Base-by-base conservation (phyloP, 2,329 filamentous ascomycete genomes). In the Knoxdaviesia capensis region DNA sequence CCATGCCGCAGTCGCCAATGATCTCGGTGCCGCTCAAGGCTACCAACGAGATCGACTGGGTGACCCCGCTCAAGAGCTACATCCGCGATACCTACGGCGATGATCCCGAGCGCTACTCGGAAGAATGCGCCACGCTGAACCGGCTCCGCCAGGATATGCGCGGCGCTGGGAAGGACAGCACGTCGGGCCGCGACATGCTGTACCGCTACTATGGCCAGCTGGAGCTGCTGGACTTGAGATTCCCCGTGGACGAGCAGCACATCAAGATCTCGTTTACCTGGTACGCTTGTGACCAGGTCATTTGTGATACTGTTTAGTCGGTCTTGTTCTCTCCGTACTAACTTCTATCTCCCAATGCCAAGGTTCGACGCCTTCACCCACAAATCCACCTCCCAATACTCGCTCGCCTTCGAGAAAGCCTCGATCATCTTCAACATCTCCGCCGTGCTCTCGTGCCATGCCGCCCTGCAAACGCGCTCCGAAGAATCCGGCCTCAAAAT, bases 341-440 rank as follows among this genome's bases (percentile, higher is more conserved):
- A 47, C 37, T 20, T 20, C 38, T 40, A 43, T 44, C 49, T 55
- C 34, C 50, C 36, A 39, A 37, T 36, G 6, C 20, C 28, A 31
- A 94, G 86, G 86, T 96, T 92, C 62, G 90, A 98, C 59, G 90
- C 92, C n/a, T 98, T 98, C 57, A 98, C 90, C 38, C 87, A 94
- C 58, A 94, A 96, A 55, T 73, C 86, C n/a, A 98, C 90, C 5
- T 78, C 87, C 4, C 90, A 98, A 59, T 94, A 92, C 63, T 94
- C 87, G 6, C 70, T 98, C 39, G 90, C 90, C 39, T 98, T 92
- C 57, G 90, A 98, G 59, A 98, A 98, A 58, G 90, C 90, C 9
- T 96, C 88, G 52, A 93, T 98, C 55, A 94, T 98, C 53, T 98
- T 98, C 70, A 98, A 98, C 61, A 98, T 98, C 50, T 93, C 88